Evolutionary conservation across 2,329 filamentous ascomycete genomes (phyloP).

Genomic region (Juglanconis oblonga): DNA sequence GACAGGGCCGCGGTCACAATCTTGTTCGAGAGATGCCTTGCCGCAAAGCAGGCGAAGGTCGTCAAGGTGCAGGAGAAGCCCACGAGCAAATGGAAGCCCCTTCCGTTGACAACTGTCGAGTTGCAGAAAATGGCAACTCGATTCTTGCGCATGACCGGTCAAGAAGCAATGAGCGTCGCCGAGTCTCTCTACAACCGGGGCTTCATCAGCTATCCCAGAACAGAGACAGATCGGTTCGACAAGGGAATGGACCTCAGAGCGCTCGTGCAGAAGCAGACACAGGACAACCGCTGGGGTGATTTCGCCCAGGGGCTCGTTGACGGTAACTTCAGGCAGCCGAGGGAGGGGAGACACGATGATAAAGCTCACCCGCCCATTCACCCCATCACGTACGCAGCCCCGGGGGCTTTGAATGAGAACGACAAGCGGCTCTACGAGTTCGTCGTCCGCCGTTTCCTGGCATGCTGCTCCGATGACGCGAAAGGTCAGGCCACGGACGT

Average conservation of each 20-base stretch:
- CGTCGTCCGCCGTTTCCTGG: conserved; percentile 84
- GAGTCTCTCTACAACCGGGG: conserved; percentile 89
- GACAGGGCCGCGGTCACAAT: conserved; percentile 79
- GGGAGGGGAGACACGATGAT: conserved; percentile 84
- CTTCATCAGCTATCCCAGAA: conserved; percentile 96
- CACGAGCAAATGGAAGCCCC: conserved; percentile 88
- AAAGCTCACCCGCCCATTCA: conserved; percentile 98
- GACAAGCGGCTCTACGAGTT: conserved; percentile 88
- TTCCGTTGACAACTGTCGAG: conserved; percentile 93
- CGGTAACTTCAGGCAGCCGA: conserved; percentile 76
- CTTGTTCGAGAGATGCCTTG: conserved; percentile 81
- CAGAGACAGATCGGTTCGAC: conserved; percentile 95
- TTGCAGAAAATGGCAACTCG: conserved; percentile 92
- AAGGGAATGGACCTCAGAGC: conserved; percentile 78
- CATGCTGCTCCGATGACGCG: conserved; percentile 93
- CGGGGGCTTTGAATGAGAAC: conserved; percentile 59
- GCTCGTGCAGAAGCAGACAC: conserved; percentile 79
- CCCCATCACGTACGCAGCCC: conserved; percentile 79
- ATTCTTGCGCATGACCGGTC: conserved; percentile 86
- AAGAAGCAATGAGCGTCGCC: conserved; percentile 83
- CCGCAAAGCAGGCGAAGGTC: conserved; percentile 73
- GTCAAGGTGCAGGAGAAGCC: conserved; percentile 86
- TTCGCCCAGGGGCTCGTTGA: conserved; percentile 75
- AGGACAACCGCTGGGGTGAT: conserved; percentile 71
- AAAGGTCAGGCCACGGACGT: conserved; percentile 82